Evolutionary conservation across 768 basidiomycete species (phyloP), one percentile per base, ranked within the genome.

Genomic region (Melanogaster broomeanus): DNA sequence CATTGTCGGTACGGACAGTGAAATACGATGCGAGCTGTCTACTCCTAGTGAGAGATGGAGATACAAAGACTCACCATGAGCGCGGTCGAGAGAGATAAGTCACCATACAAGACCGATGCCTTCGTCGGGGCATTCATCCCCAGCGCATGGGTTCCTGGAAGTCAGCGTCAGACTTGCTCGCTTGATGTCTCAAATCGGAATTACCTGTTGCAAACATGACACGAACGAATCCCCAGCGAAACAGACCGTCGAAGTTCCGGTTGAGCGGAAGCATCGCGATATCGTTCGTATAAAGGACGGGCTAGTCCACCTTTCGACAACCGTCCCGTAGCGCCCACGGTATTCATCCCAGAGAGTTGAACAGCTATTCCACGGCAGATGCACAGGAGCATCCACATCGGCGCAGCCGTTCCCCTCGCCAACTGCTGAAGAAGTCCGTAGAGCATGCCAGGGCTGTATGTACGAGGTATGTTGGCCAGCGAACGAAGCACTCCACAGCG

Each of bases 1-100:
- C 85, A 86, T 74, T 88, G 87, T 11, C 87, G 82, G 62, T 84
- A 88, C 83, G n/a, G n/a, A n/a, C n/a, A n/a, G n/a, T 85, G 57
- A 28, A 45, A 11, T 11, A 0, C 6, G 30, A 30, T 25, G 30
- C 53, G 54, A 57, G 48, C 47, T 12, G 49, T 42, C 43, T 50
- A 45, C 52, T 21, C 54, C 34, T 24, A 6, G 12, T 18, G 28
- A 15, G 24, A 10, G 2, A 27, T 46, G 42, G 13, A n/a, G 37
- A n/a, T 9, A 11, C 11, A 39, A n/a, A 25, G 38, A 60, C 75
- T 2, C 60, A 81, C 82, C 77, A 79, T 81, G 8, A 87, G 74
- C 1, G 83, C 80, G 1, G 83, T 84, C 31, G 85, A 58, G 61
- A 52, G 83, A 2, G 80, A 79, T 0, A 84, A 85, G 63, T 85